These are phyloP conservation scores for Rachicladosporium sp. DNA, from an alignment of 2,329 filamentous ascomycete genomes.

Conservation along the genomic window DNA sequence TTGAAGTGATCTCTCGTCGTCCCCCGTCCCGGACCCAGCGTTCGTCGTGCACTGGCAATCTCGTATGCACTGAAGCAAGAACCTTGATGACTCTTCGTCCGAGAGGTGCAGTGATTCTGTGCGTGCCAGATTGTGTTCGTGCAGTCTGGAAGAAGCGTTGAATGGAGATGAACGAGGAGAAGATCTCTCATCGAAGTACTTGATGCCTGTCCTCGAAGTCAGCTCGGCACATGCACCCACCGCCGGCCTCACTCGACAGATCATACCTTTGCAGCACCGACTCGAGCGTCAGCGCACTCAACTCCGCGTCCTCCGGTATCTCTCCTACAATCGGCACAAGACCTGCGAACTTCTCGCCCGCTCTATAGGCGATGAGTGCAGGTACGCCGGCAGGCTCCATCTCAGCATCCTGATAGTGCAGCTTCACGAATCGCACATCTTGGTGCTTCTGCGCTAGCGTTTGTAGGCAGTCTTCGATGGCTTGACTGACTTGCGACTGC, in stretches of 20 bases:
- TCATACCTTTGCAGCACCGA: slow-evolving; percentile 44
- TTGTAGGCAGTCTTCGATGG: slow-evolving; percentile 66
- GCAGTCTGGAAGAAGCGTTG: no score
- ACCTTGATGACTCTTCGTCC: no score
- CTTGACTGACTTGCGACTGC: slow-evolving; percentile 64
- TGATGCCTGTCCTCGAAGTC: slow-evolving; percentile 5
- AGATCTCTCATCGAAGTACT: slow-evolving; percentile 3
- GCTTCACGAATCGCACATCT: slow-evolving; percentile 73
- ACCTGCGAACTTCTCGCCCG: slow-evolving; percentile 81
- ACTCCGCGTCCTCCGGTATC: slow-evolving; percentile 52
- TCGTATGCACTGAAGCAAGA: no score
- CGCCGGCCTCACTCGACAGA: no score
- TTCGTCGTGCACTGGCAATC: no score
- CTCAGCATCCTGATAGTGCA: slow-evolving; percentile 84
- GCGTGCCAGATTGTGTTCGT: no score
- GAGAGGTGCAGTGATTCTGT: no score
- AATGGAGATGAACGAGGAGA: no score
- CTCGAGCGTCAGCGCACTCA: slow-evolving; percentile 44
- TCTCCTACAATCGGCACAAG: slow-evolving; percentile 77
- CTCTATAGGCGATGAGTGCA: slow-evolving; percentile 76
- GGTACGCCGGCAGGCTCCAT: slow-evolving; percentile 84
- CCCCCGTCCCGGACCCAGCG: no score
- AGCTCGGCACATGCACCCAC: neutral
- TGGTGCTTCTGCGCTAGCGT: slow-evolving; percentile 61
- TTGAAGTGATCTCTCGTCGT: no score